These are phyloP conservation scores for Agarophyton chilense DNA, from an alignment of 23 red algal genomes.

Conservation along the genomic window DNA sequence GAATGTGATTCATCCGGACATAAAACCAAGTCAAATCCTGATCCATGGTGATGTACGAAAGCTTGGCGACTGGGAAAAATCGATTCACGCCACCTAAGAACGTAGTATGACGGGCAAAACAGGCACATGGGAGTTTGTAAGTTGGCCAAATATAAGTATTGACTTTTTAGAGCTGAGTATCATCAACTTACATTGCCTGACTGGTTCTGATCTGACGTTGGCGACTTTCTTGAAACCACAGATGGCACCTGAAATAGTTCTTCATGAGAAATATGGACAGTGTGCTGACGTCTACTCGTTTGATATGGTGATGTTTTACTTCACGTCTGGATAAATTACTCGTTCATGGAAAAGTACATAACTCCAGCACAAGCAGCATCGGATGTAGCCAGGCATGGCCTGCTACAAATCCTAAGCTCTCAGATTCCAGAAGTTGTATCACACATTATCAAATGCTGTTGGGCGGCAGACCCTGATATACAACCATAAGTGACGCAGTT, in stretches of 20 bases:
- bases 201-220: background rate
- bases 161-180: background rate
- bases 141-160: background rate
- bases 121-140: conserved; percentile 72
- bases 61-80: conserved; percentile 73
- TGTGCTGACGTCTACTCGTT: conserved; percentile 64
- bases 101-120: conserved; percentile 59
- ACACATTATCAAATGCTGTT: conserved; percentile 38
- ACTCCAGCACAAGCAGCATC: conserved; percentile 57
- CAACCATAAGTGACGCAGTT: conserved; percentile 39
- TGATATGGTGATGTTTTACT: conserved; percentile 43
- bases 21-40: conserved; percentile 92
- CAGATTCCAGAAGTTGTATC: conserved; percentile 8
- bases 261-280: conserved; percentile 43
- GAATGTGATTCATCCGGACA: conserved; percentile 83
- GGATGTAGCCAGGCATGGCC: conserved; percentile 36
- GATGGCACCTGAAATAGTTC: conserved; percentile 72
- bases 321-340: conserved; percentile 41
- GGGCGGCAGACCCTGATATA: conserved; percentile 26
- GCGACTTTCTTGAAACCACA: background rate
- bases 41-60: conserved; percentile 57
- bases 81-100: background rate
- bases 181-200: background rate
- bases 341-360: conserved; percentile 59
- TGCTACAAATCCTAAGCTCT: conserved; percentile 11